Conservation (phyloP, 2,329 filamentous ascomycete genomes). For the Sphaerostilbella broomeana region DNA sequence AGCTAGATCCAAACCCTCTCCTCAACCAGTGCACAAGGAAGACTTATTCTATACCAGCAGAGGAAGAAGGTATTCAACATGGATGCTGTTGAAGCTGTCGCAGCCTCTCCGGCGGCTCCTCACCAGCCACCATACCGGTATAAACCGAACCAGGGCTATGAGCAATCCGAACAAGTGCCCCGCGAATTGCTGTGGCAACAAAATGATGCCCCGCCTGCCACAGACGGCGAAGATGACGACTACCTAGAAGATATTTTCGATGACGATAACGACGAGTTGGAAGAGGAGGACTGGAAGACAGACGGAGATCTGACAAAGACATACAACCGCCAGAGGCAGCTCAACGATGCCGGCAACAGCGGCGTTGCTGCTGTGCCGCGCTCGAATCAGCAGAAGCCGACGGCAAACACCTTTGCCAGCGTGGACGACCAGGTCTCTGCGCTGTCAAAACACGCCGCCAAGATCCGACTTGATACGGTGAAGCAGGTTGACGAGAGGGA, state of each 20-base stretch:
- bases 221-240: slow-evolving; percentile 32
- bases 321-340: slow-evolving; percentile 75
- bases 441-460: slow-evolving; percentile 77
- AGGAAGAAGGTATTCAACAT: slow-evolving; percentile 4
- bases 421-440: slow-evolving; percentile 83
- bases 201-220: slow-evolving; percentile 22
- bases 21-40: neutral
- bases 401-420: slow-evolving; percentile 69
- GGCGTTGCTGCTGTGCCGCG: slow-evolving; percentile 50
- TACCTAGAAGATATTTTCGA: slow-evolving; percentile 37
- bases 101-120: slow-evolving; percentile 33
- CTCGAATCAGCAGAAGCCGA: slow-evolving; percentile 71
- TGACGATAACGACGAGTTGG: slow-evolving; percentile 36
- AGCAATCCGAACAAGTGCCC: slow-evolving; percentile 30
- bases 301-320: slow-evolving; percentile 71
- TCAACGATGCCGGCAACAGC: slow-evolving; percentile 40
- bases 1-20: no score
- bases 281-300: slow-evolving; percentile 56
- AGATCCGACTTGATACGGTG: slow-evolving; percentile 70
- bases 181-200: slow-evolving; percentile 21
- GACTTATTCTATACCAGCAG: neutral
- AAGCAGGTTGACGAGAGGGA: slow-evolving; percentile 48
- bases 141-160: slow-evolving; percentile 38
- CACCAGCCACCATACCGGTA: slow-evolving; percentile 41
- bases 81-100: slow-evolving; percentile 10